These are phyloP conservation scores for Juglanconis oblonga DNA, from an alignment of 2,329 filamentous ascomycete species.

Conservation along the genomic window DNA sequence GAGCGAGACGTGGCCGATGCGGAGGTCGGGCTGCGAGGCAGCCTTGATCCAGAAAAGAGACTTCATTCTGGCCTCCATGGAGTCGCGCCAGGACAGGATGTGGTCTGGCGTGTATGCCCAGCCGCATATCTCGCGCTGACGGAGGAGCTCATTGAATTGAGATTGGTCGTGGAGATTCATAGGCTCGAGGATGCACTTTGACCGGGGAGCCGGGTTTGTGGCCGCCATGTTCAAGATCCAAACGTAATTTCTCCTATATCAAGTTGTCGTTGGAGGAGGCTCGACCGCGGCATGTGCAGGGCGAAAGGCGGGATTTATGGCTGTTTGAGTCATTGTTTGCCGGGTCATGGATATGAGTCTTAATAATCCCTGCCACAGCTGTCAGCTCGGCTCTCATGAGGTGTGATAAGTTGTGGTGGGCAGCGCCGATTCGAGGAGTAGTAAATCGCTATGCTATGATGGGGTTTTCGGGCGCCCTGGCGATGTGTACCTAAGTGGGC, in stretches of 20 bases:
- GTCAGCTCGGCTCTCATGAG: background rate
- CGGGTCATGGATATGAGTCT: background rate
- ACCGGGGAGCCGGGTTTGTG: background rate
- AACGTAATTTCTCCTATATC: too few relatives aligned
- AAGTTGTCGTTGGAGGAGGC: too few relatives aligned
- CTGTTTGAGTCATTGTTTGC: background rate
- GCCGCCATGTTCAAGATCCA: background rate
- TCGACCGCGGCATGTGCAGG: too few relatives aligned
- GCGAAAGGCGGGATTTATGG: background rate
- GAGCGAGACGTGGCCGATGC: conserved; percentile 14
- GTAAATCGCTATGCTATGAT: too few relatives aligned
- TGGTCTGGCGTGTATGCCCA: conserved; percentile 6
- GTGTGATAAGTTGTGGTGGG: too few relatives aligned
- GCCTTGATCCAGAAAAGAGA: conserved; percentile 16
- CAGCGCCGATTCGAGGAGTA: too few relatives aligned
- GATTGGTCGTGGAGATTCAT: conserved; percentile 12
- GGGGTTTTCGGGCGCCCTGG: too few relatives aligned
- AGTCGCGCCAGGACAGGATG: conserved; percentile 6
- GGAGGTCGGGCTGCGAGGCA: conserved; percentile 2
- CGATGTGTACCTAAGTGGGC: too few relatives aligned
- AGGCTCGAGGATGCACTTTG: conserved; percentile 14
- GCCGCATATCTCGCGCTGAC: conserved; percentile 17
- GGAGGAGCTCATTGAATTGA: conserved; percentile 18
- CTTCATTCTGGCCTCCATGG: background rate
- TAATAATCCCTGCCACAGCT: background rate